Evolutionary conservation across 202 grass and related monocot species (phyloP).

Genomic region (Carex arenaria): DNA sequence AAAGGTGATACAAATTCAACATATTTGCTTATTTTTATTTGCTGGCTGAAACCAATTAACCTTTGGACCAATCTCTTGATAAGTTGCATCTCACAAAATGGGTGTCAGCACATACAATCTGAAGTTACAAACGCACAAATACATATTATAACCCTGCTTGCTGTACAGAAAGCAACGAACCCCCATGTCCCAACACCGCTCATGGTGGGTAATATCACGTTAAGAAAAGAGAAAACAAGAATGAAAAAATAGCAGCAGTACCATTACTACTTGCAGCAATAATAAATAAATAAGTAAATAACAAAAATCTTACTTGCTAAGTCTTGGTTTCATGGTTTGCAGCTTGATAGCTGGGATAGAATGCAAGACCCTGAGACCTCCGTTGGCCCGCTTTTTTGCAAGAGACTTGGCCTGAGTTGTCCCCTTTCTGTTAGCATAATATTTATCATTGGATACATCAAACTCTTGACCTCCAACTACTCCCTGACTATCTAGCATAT

Average conservation of each 20-base stretch:
- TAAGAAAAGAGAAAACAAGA: not conserved
- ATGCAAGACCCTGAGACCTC: constrained; percentile 81
- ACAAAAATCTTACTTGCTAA: constrained; percentile 61
- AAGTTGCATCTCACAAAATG: not conserved
- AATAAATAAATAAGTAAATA: not conserved
- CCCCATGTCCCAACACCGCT: not conserved
- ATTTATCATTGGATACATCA: constrained; percentile 95
- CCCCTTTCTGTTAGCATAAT: constrained; percentile 83
- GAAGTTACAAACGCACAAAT: constrained; percentile 3
- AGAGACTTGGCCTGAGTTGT: constrained; percentile 86
- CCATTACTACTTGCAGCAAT: not conserved
- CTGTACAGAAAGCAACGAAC: not conserved
- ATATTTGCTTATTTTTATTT: not conserved
- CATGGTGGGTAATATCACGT: not conserved
- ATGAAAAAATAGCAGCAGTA: not conserved
- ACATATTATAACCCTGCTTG: not conserved
- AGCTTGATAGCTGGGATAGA: constrained; percentile 86
- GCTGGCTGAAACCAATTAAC: not conserved
- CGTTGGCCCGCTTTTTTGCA: constrained; percentile 74
- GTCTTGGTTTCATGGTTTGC: constrained; percentile 83
- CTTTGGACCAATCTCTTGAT: not conserved
- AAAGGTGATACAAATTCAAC: not conserved
- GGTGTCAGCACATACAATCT: not conserved
- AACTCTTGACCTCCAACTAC: constrained; percentile 49
- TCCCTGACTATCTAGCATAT: constrained; percentile 37